phyloP scores from a whole-genome alignment of 192 early-diverging fungal genomes.

The Nowakowskiella sp. region DNA sequence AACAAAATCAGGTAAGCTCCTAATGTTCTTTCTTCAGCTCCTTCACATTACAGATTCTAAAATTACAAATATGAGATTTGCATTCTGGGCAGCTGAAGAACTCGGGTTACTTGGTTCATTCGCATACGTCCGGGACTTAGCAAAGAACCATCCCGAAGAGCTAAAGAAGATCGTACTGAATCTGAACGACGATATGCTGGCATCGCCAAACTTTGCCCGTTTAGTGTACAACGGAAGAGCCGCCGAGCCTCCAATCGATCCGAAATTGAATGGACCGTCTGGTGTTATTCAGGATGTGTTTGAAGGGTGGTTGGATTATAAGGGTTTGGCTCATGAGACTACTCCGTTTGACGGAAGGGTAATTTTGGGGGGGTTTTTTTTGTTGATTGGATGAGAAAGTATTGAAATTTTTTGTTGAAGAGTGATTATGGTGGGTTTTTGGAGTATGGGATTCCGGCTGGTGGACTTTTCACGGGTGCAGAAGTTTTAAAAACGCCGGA shows the following conservation, averaged over 20 bases:
- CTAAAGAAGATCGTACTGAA: conserved; percentile 20
- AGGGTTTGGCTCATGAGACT: conserved; percentile 15
- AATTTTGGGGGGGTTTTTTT: neutral
- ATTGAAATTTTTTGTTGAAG: neutral
- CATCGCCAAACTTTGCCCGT: conserved; percentile 36
- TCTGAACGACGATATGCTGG: conserved; percentile 39
- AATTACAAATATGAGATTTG: conserved; percentile 2
- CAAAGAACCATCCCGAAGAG: conserved; percentile 10
- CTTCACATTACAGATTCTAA: no score
- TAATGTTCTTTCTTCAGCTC: no score
- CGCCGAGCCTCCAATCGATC: conserved; percentile 13
- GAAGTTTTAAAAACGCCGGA: conserved; percentile 24
- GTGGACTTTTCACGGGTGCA: conserved; percentile 33
- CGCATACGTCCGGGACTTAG: conserved; percentile 35
- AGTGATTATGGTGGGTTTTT: conserved; percentile 30
- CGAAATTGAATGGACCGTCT: conserved; percentile 11
- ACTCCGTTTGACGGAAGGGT: conserved; percentile 20
- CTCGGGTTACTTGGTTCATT: conserved; percentile 30
- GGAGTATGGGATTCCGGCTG: conserved; percentile 23
- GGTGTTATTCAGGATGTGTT: conserved; percentile 27
- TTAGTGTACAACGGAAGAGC: conserved; percentile 24
- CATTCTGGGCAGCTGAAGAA: conserved; percentile 22
- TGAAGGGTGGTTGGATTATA: conserved; percentile 14
- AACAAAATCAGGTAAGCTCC: no score
- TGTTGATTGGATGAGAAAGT: no score